These are phyloP conservation scores for Saturnispora mendoncae DNA, from an alignment of 805 yeast species.

Conservation along the genomic window DNA sequence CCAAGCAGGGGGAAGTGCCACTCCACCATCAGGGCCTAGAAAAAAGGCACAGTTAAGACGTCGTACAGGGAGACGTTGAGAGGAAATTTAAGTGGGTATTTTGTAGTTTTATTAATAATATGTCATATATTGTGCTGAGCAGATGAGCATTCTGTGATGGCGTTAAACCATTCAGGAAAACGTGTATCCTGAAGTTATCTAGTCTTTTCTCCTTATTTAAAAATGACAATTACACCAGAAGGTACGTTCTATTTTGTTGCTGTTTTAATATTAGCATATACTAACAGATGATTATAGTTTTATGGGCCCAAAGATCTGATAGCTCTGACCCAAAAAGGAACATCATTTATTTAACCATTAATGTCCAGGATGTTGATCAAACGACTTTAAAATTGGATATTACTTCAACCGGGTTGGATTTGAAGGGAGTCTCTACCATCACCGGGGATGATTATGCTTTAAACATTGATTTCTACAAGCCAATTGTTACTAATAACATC, in stretches of 20 bases:
- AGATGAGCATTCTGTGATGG: conserved; percentile 7
- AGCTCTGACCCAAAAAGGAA: conserved; percentile 67
- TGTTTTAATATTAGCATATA: background rate
- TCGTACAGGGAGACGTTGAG: background rate
- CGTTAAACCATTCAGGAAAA: no score
- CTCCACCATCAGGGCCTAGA: conserved; percentile 4
- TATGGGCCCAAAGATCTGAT: conserved; percentile 96
- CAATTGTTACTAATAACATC: conserved; percentile 60
- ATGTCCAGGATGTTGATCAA: conserved; percentile 54
- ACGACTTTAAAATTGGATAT: conserved; percentile 38
- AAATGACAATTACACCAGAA: conserved; percentile 27
- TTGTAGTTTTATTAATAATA: background rate
- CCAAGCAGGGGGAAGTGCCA: background rate
- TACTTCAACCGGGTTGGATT: conserved; percentile 44
- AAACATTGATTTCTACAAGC: conserved; percentile 66
- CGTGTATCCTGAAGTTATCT: no score
- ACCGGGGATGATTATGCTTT: conserved; percentile 45
- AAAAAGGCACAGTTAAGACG: conserved; percentile 2
- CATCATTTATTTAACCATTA: conserved; percentile 63
- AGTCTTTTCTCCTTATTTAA: no score
- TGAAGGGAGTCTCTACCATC: conserved; percentile 40
- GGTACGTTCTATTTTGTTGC: conserved; percentile 19
- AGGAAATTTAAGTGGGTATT: no score
- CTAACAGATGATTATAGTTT: conserved; percentile 33
- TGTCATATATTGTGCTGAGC: background rate